These are phyloP conservation scores for Botrytis squamosa DNA, from an alignment of 2,329 filamentous ascomycete species.

Conservation along the genomic window DNA sequence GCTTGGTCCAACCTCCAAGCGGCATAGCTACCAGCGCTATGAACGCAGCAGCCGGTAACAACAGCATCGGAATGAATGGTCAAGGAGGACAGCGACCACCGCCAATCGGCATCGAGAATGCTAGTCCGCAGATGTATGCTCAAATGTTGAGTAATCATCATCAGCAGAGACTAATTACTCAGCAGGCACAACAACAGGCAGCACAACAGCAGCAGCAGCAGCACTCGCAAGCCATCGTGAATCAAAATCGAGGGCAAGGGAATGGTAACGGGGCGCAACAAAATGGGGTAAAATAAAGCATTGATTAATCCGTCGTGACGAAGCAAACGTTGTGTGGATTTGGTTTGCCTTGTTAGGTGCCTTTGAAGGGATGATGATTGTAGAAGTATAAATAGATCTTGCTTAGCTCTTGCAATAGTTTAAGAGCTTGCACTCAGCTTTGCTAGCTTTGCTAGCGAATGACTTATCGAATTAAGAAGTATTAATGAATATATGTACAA, in stretches of 20 bases:
- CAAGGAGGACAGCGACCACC: constrained; percentile 19
- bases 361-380: constrained; percentile 4
- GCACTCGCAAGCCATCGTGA: constrained; percentile 22
- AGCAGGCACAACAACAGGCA: constrained; percentile 8
- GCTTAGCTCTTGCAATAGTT: constrained; percentile 2
- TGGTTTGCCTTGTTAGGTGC: not conserved
- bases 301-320: constrained; percentile 4
- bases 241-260: constrained; percentile 19
- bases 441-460: not conserved
- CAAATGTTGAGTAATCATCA: constrained; percentile 51
- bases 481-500: not conserved
- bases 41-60: constrained; percentile 49
- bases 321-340: constrained; percentile 3
- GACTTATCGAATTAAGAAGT: constrained; percentile 13
- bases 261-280: constrained; percentile 23
- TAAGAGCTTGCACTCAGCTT: not conserved
- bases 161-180: constrained; percentile 36
- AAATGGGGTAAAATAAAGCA: constrained; percentile 17
- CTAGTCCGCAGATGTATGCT: constrained; percentile 48
- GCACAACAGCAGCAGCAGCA: constrained; percentile 35
- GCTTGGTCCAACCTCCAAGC: constrained; percentile 39
- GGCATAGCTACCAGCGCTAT: constrained; percentile 51
- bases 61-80: constrained; percentile 21
- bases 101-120: constrained; percentile 41
- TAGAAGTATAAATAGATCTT: constrained; percentile 21